Evolutionary conservation across 148 eudicot genomes (phyloP).

Genomic region (Camellia japonica): DNA sequence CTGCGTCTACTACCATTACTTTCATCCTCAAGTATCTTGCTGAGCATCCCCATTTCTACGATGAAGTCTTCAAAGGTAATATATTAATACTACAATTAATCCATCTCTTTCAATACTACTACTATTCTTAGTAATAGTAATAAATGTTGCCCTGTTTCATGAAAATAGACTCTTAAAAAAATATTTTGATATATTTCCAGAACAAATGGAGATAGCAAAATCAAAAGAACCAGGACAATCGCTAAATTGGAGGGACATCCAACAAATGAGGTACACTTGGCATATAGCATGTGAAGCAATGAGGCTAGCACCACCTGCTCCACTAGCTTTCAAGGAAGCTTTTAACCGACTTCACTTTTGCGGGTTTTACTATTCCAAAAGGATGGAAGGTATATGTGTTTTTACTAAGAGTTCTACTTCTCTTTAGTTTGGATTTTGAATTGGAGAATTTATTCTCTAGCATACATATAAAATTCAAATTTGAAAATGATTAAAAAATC

Average conservation of each 20-base stretch:
- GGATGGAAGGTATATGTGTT: constrained; percentile 39
- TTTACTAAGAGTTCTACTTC: background rate
- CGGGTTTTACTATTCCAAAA: constrained; percentile 35
- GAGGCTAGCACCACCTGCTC: constrained; percentile 33
- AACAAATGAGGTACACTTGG: constrained; percentile 39
- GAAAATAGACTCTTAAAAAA: too few species aligned
- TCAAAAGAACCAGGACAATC: constrained; percentile 18
- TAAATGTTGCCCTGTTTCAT: too few species aligned
- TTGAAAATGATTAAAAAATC: too few species aligned
- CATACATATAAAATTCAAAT: too few species aligned
- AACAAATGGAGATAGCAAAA: constrained; percentile 27
- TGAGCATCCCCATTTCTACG: constrained; percentile 38
- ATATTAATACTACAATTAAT: background rate
- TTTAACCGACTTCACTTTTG: constrained; percentile 26
- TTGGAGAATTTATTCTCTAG: too few species aligned
- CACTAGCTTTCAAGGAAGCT: constrained; percentile 31
- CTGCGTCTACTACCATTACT: constrained; percentile 40
- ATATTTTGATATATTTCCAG: constrained; percentile 2
- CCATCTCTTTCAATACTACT: background rate
- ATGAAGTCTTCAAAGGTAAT: constrained; percentile 42
- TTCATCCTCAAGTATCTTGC: constrained; percentile 45
- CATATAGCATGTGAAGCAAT: constrained; percentile 33
- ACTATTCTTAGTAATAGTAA: background rate
- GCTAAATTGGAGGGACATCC: constrained; percentile 35
- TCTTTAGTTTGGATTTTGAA: too few species aligned